Evolutionary conservation across 208 protist species (phyloP), one percentile per base, ranked within the genome.

Genomic region (Endotrypanum monterogeii): DNA sequence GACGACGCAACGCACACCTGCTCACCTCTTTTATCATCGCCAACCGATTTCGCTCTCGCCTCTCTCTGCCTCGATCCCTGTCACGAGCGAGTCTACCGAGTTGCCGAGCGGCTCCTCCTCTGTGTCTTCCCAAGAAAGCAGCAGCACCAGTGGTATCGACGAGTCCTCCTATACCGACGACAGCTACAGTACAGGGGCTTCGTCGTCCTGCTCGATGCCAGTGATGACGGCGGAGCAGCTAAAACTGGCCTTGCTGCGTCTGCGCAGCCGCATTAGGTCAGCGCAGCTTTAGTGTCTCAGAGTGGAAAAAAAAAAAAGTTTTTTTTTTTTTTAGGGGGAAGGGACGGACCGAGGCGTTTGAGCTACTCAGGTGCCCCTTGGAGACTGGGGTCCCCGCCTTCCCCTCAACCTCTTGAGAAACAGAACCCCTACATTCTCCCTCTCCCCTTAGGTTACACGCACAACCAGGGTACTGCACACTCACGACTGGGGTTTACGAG

Each of bases 171-270:
- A 20, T 11, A 41, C 57, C 16, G 6, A 25, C 18, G 28, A 20
- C 41, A 69, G 37, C 30, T 11, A 12, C 30, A 69, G 60, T 11
- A 39, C 11, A 0, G 8, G 30, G 23, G 41, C 12, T 1, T 62
- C 71, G 1, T 37, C 35, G 4, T 71, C 37, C 46, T 48, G 46
- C 48, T 44, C 75, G 37, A 74, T 85, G 48, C 89, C 89, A 6
- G 87, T 79, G 7, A 89, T 94, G 87, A 91, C 87, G 30, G 85
- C 87, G 23, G 89, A 90, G 69, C 89, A 94, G 74, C 80, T 94
- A 52, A 89, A 86, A 67, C 46, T 88, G 3, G 89, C 89, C 0
- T 67, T 94, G 16, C 73, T 91, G 39, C 71, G 78, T 12, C 79
- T 94, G 80, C 86, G 84, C 60, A 81, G 83, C 57, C 85, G 89